phyloP scores from a whole-genome alignment of 495 filamentous ascomycete genomes.

The Pseudoneurospora amorphoporcata region DNA sequence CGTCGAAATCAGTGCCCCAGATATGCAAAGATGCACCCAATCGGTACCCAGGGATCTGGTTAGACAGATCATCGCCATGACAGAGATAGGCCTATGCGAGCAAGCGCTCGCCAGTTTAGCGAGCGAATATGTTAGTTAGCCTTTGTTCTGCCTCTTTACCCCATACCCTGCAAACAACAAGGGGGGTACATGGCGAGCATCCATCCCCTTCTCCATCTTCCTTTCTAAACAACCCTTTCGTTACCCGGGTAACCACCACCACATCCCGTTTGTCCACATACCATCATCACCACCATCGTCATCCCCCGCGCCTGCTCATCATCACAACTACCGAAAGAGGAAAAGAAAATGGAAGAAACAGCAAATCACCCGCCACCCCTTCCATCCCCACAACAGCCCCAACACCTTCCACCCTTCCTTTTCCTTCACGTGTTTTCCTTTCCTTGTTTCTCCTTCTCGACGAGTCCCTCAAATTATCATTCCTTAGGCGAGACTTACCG shows the following conservation, averaged over 20 bases:
- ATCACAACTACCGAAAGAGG: background rate
- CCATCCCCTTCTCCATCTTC: background rate
- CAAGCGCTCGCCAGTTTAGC: background rate
- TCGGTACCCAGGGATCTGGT: constrained; percentile 62
- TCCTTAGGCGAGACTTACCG: background rate
- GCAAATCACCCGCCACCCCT: constrained; percentile 61
- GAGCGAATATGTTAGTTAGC: background rate
- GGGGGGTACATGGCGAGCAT: background rate
- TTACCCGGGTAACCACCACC: background rate
- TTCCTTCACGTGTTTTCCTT: background rate
- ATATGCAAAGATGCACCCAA: constrained; percentile 67
- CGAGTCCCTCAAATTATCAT: background rate
- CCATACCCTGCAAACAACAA: background rate
- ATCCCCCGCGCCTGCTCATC: background rate
- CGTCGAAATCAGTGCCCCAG: constrained; percentile 57
- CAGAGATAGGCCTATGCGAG: constrained; percentile 61
- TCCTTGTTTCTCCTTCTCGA: background rate
- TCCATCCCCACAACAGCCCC: constrained; percentile 56
- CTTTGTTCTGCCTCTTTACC: background rate
- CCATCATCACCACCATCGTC: background rate
- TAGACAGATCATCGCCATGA: constrained; percentile 75
- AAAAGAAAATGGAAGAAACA: constrained; percentile 18
- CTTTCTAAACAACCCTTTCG: background rate
- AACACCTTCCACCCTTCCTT: constrained; percentile 71
- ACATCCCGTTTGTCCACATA: constrained; percentile 1